A percentile compares a stretch with the other conserved stretches of the same genome.
These are phyloP conservation scores for Canna indica DNA, from an alignment of 176 grass and related monocot species.

Conservation along the genomic window DNA sequence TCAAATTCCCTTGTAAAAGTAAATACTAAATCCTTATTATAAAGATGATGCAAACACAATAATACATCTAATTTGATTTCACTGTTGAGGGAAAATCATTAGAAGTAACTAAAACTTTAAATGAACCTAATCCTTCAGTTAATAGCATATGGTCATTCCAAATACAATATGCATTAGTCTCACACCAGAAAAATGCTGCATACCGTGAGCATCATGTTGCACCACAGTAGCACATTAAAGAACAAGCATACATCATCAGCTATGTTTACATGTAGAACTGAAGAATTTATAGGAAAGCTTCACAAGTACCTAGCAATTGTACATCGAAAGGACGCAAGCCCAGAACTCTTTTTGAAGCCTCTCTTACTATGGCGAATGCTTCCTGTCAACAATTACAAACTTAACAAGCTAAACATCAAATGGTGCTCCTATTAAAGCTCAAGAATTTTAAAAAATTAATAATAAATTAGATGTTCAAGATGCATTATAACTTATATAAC, in stretches of 20 bases:
- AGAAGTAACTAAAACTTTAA: too few species aligned
- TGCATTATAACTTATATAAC: background rate
- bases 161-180: background rate
- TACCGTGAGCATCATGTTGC: background rate
- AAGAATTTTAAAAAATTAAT: background rate
- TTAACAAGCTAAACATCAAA: background rate
- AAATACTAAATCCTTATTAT: too few species aligned
- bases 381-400: slow-evolving; percentile 35
- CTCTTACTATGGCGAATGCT: slow-evolving; percentile 94
- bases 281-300: background rate
- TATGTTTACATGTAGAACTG: background rate
- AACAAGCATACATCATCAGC: background rate
- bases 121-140: too few species aligned
- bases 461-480: too few species aligned
- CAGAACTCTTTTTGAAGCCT: slow-evolving; percentile 91
- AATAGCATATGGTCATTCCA: background rate
- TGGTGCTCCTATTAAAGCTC: background rate
- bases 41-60: too few species aligned
- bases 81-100: background rate
- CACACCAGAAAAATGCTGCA: background rate
- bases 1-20: too few species aligned
- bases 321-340: slow-evolving; percentile 95
- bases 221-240: background rate
- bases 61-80: background rate
- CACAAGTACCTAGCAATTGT: slow-evolving; percentile 38